Evolutionary conservation across 106 monocot species (phyloP).

Genomic region (Dioscorea dumetorum): DNA sequence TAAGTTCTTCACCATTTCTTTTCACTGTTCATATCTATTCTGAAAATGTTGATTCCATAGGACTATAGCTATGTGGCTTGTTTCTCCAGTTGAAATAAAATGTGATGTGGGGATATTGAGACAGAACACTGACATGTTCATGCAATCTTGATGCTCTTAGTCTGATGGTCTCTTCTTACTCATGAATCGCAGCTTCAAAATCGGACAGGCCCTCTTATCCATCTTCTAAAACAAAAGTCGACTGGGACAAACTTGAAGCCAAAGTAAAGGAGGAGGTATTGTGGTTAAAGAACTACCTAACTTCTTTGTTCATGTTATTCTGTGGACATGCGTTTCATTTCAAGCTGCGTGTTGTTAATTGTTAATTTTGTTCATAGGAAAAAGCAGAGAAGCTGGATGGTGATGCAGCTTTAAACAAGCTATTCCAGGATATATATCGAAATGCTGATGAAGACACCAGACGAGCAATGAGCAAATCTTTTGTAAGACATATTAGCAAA

Average conservation of each 20-base stretch:
- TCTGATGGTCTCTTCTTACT: not conserved
- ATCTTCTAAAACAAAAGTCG: constrained; percentile 79
- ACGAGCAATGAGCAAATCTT: constrained; percentile 92
- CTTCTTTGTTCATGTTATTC: not conserved
- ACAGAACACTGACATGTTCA: too few species aligned
- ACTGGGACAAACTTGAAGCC: constrained; percentile 94
- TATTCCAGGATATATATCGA: constrained; percentile 80
- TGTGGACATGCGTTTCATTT: not conserved
- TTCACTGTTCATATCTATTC: not conserved
- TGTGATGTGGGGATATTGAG: too few species aligned
- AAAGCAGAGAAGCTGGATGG: constrained; percentile 94
- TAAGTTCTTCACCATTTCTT: not conserved
- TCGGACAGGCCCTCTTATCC: constrained; percentile 59
- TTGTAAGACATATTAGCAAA: constrained; percentile 38
- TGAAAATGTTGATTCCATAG: too few species aligned
- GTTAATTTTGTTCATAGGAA: constrained; percentile 36
- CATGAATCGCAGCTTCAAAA: constrained; percentile 17
- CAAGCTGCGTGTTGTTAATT: not conserved
- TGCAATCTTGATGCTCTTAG: too few species aligned
- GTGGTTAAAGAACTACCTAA: not conserved
- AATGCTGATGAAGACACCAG: constrained; percentile 91
- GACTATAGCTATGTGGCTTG: not conserved
- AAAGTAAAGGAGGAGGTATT: constrained; percentile 86
- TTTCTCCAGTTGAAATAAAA: not conserved
- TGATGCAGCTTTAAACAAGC: constrained; percentile 89